These are phyloP conservation scores for Incumbomyces lentus DNA, from an alignment of 2,329 filamentous ascomycete genomes.

Conservation along the genomic window DNA sequence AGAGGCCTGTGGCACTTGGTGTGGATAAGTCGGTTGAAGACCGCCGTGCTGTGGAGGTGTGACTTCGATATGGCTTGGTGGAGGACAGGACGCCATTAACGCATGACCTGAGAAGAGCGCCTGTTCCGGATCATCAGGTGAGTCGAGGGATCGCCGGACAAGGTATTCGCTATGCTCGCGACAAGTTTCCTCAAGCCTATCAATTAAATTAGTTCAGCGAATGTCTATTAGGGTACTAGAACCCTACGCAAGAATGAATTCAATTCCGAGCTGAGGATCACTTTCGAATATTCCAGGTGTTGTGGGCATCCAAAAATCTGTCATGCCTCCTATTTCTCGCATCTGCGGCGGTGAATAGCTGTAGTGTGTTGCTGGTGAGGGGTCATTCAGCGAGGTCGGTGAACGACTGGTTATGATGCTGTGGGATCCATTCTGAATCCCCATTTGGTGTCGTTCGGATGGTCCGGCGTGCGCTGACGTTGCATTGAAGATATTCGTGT, in stretches of 20 bases:
- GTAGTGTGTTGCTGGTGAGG: conserved; percentile 12
- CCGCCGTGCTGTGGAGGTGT: conserved; percentile 31
- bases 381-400: conserved; percentile 9
- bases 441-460: conserved; percentile 9
- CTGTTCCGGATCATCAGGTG: conserved; percentile 46
- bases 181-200: conserved; percentile 65
- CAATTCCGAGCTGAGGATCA: conserved; percentile 37
- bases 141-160: conserved; percentile 47
- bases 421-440: conserved; percentile 12
- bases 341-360: conserved; percentile 20
- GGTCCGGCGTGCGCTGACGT: conserved; percentile 10
- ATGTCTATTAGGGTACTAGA: not conserved
- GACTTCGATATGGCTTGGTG: conserved; percentile 50
- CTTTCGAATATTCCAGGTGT: conserved; percentile 33
- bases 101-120: conserved; percentile 72
- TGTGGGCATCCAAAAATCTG: conserved; percentile 9
- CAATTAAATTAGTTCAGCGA: not conserved
- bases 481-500: not conserved
- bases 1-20: conserved; percentile 66
- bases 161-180: conserved; percentile 82
- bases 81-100: conserved; percentile 84
- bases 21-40: conserved; percentile 44
- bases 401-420: conserved; percentile 16
- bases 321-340: conserved; percentile 12
- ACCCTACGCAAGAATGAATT: conserved; percentile 38